Percentiles rank a stretch among this genome's conserved stretches.
Evolutionary conservation across 495 filamentous ascomycete genomes (phyloP).

Genomic region (Trichoderma virens): DNA sequence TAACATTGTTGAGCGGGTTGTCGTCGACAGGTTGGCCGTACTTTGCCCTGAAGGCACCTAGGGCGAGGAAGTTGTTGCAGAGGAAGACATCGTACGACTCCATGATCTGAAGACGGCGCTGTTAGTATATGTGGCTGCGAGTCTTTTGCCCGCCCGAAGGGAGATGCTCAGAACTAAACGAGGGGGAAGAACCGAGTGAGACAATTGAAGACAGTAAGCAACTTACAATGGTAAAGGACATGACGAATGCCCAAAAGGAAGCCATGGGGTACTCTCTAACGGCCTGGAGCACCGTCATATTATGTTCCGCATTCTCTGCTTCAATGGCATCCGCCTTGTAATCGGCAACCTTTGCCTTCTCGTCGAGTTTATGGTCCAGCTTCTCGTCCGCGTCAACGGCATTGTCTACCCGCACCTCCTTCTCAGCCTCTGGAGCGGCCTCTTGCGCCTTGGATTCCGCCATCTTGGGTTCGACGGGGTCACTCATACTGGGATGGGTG

Average conservation of each 20-base stretch:
- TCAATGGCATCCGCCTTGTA: constrained; percentile 40
- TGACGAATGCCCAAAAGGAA: constrained; percentile 43
- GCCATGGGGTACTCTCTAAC: constrained; percentile 41
- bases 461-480: constrained; percentile 28
- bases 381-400: constrained; percentile 21
- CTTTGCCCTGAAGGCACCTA: constrained; percentile 24
- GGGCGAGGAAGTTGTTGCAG: constrained; percentile 38
- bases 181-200: background rate
- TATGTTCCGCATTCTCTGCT: constrained; percentile 37
- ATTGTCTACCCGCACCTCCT: constrained; percentile 24
- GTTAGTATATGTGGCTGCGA: background rate
- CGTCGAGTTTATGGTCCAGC: constrained; percentile 17
- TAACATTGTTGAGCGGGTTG: constrained; percentile 17
- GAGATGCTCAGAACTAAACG: background rate
- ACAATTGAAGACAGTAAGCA: constrained; percentile 7
- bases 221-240: constrained; percentile 47
- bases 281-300: constrained; percentile 41
- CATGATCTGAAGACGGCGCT: constrained; percentile 29
- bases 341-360: constrained; percentile 34
- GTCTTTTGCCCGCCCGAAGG: background rate
- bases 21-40: constrained; percentile 24
- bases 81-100: constrained; percentile 41
- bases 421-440: constrained; percentile 23
- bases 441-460: constrained; percentile 24
- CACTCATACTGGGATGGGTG: constrained; percentile 29